Conservation (phyloP, 768 basidiomycete genomes). For the Exsudoporus frostii region DNA sequence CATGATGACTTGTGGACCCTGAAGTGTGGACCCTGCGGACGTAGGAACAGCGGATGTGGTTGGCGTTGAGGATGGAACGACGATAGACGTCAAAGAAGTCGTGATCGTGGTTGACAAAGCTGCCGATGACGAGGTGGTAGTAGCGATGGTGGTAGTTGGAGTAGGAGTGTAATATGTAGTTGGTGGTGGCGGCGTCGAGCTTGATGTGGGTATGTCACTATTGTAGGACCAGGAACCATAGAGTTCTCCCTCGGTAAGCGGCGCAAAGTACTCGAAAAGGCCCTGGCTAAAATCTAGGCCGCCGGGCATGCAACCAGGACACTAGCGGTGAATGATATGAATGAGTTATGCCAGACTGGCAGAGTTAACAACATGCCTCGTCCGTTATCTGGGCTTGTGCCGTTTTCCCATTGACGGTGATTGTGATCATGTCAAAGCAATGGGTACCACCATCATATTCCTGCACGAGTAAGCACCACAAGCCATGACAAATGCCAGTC, state of each 20-base stretch:
- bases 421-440: slow-evolving; percentile 45
- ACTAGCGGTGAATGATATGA: slow-evolving; percentile 27
- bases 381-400: slow-evolving; percentile 44
- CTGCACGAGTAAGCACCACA: slow-evolving; percentile 22
- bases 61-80: slow-evolving; percentile 8
- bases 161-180: slow-evolving; percentile 23
- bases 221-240: slow-evolving; percentile 41
- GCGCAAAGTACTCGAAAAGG: slow-evolving; percentile 44
- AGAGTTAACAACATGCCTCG: slow-evolving; percentile 30
- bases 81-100: slow-evolving; percentile 7
- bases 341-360: not conserved
- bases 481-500: not conserved
- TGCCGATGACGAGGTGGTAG: slow-evolving; percentile 12
- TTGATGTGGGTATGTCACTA: slow-evolving; percentile 19
- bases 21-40: slow-evolving; percentile 11
- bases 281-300: slow-evolving; percentile 46
- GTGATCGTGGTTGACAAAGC: slow-evolving; percentile 7
- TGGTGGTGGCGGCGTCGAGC: slow-evolving; percentile 15
- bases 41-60: slow-evolving; percentile 10
- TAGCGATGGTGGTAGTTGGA: slow-evolving; percentile 9
- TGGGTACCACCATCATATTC: slow-evolving; percentile 39
- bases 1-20: slow-evolving; percentile 20
- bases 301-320: slow-evolving; percentile 36
- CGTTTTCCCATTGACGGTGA: slow-evolving; percentile 37
- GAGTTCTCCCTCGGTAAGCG: slow-evolving; percentile 33